A percentile compares a stretch with the other conserved stretches of the same genome.
Conservation (phyloP, 805 yeast genomes). For the Candida glaebosa region DNA sequence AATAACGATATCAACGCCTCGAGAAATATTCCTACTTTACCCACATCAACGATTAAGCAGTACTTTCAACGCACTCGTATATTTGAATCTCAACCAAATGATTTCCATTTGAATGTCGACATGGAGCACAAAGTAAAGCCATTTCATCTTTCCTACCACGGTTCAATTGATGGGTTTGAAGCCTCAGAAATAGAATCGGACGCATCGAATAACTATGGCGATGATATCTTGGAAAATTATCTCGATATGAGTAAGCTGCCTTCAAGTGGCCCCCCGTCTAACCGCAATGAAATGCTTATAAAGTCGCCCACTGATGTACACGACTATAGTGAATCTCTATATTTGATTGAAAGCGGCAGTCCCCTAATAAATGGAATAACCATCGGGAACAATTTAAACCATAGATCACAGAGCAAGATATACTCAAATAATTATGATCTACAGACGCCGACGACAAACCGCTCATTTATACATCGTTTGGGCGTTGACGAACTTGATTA, state of each 20-base stretch:
- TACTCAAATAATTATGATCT: neutral
- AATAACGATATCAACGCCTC: neutral
- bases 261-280: slow-evolving; percentile 7
- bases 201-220: slow-evolving; percentile 14
- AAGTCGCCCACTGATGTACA: slow-evolving; percentile 4
- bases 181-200: slow-evolving; percentile 5
- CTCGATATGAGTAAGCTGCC: slow-evolving; percentile 22
- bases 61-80: no score
- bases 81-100: neutral
- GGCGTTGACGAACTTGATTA: slow-evolving; percentile 5
- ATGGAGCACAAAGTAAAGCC: neutral
- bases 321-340: slow-evolving; percentile 1
- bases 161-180: slow-evolving; percentile 21
- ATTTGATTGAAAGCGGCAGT: slow-evolving; percentile 22
- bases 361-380: slow-evolving; percentile 35
- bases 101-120: neutral
- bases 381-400: slow-evolving; percentile 23
- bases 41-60: neutral
- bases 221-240: slow-evolving; percentile 37
- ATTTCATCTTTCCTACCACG: slow-evolving; percentile 21
- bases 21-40: neutral
- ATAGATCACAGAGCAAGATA: slow-evolving; percentile 9
- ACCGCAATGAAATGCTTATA: neutral
- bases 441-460: slow-evolving; percentile 4
- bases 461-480: slow-evolving; percentile 16